phyloP scores from a whole-genome alignment of 1,284 basidiomycete species.

The Volvariella volvacea region DNA sequence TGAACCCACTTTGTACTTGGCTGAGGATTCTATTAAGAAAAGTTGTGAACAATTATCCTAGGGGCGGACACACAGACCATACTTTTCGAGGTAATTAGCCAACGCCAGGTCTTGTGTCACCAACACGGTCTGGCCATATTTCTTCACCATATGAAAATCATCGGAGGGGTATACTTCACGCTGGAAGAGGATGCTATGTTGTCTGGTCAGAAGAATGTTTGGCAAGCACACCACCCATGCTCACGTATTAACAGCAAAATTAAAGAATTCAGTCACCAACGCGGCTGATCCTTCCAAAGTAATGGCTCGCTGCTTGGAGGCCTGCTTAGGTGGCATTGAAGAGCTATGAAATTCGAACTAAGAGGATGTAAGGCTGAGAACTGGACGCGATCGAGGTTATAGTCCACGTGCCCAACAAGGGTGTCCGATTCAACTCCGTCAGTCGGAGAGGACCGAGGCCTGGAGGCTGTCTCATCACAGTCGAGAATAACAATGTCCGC shows the following conservation, averaged over 20 bases:
- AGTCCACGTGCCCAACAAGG: slow-evolving; percentile 1
- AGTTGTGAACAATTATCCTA: not conserved
- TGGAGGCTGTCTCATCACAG: no score
- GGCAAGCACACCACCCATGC: slow-evolving; percentile 21
- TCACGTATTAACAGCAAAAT: slow-evolving; percentile 92
- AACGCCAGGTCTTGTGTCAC: slow-evolving; percentile 91
- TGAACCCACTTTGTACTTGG: slow-evolving; percentile 79
- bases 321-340: slow-evolving; percentile 51
- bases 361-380: no score
- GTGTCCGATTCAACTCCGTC: slow-evolving; percentile 7
- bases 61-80: slow-evolving; percentile 13
- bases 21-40: slow-evolving; percentile 64
- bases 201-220: slow-evolving; percentile 9
- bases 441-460: no score
- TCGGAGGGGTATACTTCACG: slow-evolving; percentile 96
- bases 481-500: slow-evolving; percentile 35
- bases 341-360: no score
- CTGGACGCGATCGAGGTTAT: no score
- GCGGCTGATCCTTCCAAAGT: slow-evolving; percentile 94
- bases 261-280: slow-evolving; percentile 99
- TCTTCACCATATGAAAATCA: slow-evolving; percentile 99
- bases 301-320: slow-evolving; percentile 64
- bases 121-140: slow-evolving; percentile 94
- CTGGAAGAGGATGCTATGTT: slow-evolving; percentile 86
- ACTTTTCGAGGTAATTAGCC: slow-evolving; percentile 88